Conservation (phyloP, 768 basidiomycete genomes). For the Termitomyces sp. region DNA sequence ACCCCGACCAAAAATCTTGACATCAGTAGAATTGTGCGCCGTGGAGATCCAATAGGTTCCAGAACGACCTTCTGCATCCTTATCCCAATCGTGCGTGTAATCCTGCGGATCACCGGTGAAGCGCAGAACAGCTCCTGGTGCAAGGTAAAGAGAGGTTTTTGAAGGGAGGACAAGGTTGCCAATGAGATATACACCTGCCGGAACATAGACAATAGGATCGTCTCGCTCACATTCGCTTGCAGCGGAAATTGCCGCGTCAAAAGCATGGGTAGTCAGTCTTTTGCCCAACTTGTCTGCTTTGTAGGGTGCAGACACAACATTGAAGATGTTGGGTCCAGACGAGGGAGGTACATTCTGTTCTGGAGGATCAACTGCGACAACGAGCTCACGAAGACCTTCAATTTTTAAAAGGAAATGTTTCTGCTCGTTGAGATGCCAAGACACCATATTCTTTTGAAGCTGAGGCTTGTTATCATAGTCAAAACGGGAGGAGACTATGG, state of each 20-base stretch:
- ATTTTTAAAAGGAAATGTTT: slow-evolving; percentile 12
- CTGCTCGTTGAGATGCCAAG: slow-evolving; percentile 8
- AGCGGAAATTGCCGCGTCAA: slow-evolving; percentile 9
- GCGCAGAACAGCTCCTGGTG: slow-evolving; percentile 14
- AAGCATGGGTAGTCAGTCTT: slow-evolving; percentile 7
- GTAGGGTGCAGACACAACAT: slow-evolving; percentile 10
- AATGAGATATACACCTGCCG: slow-evolving; percentile 11
- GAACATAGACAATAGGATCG: slow-evolving; percentile 11
- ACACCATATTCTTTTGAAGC: slow-evolving; percentile 8
- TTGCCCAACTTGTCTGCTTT: slow-evolving; percentile 9
- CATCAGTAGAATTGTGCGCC: slow-evolving; percentile 11
- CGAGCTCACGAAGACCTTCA: slow-evolving; percentile 12
- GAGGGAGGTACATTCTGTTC: slow-evolving; percentile 4
- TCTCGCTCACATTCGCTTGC: slow-evolving; percentile 1
- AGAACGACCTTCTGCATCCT: slow-evolving; percentile 6
- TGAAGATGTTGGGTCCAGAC: slow-evolving; percentile 11
- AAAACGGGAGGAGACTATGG: slow-evolving; percentile 10
- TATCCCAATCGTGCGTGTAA: slow-evolving; percentile 11
- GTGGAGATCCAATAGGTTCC: slow-evolving; percentile 15
- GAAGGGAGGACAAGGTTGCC: slow-evolving; percentile 16
- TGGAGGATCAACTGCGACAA: slow-evolving; percentile 13
- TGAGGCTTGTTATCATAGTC: slow-evolving; percentile 12
- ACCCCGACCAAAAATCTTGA: slow-evolving; percentile 13
- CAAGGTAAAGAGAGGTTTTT: slow-evolving; percentile 14
- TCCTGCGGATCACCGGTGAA: slow-evolving; percentile 9